Evolutionary conservation across 2,329 filamentous ascomycete species (phyloP).

Genomic region (Ophiostoma fasciatum): DNA sequence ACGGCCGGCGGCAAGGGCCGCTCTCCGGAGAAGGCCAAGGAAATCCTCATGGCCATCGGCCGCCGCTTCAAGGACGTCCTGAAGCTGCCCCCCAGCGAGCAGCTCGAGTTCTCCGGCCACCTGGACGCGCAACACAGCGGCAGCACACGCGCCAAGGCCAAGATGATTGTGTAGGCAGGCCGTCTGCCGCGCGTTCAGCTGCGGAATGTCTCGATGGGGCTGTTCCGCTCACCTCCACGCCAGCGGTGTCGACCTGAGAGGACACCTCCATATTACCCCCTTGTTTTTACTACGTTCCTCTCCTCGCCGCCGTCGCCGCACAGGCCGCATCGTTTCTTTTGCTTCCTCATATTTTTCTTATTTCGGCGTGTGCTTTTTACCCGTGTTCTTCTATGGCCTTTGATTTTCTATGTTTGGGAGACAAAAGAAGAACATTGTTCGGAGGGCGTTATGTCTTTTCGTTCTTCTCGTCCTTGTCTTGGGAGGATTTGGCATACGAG

Average conservation of each 20-base stretch:
- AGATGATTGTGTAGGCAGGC: slow-evolving; percentile 62
- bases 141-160: slow-evolving; percentile 90
- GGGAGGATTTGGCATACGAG: no score
- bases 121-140: slow-evolving; percentile 86
- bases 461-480: no score
- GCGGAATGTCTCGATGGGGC: not conserved
- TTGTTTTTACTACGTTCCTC: no score
- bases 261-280: not conserved
- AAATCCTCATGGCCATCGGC: slow-evolving; percentile 73
- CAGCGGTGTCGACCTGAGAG: not conserved
- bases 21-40: slow-evolving; percentile 66
- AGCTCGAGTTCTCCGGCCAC: slow-evolving; percentile 91
- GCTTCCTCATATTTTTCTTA: no score
- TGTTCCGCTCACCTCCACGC: not conserved
- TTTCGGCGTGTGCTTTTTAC: no score
- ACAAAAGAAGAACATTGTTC: no score
- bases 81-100: slow-evolving; percentile 59
- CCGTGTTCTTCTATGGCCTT: no score
- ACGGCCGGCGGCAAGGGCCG: slow-evolving; percentile 65
- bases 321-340: no score
- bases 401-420: no score
- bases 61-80: slow-evolving; percentile 86
- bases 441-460: no score
- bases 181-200: no score
- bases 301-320: no score